Percentiles rank a stretch among this genome's conserved stretches.
Conservation (phyloP, 2,329 filamentous ascomycete species). For the Fusarium subglutinans region DNA sequence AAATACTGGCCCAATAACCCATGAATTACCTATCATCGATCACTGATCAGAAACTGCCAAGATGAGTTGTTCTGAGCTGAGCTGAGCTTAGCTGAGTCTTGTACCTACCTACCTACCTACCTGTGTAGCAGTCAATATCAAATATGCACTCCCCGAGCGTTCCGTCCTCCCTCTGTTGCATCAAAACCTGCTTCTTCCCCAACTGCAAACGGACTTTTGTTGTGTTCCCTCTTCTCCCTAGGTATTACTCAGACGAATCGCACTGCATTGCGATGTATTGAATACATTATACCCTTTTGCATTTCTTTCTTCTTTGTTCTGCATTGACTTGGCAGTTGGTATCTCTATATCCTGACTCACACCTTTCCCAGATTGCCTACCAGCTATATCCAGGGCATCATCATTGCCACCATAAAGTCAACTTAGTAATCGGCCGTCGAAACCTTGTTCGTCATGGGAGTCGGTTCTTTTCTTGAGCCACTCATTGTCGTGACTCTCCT, state of each 20-base stretch:
- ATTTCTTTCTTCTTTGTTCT: neutral
- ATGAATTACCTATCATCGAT: neutral
- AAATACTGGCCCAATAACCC: neutral
- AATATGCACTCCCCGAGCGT: slow-evolving; percentile 10
- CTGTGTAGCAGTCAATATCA: slow-evolving; percentile 4
- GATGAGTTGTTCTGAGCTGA: neutral
- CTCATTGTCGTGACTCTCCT: slow-evolving; percentile 54
- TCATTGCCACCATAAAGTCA: neutral
- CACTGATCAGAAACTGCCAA: neutral
- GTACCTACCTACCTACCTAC: neutral
- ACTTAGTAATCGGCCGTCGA: neutral
- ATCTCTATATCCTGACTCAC: neutral
- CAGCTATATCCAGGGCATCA: neutral
- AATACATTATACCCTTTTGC: neutral
- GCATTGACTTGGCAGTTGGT: neutral
- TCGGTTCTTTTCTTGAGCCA: slow-evolving; percentile 54
- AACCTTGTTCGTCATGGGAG: slow-evolving; percentile 45
- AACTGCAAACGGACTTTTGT: neutral
- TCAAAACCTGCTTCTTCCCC: slow-evolving; percentile 22
- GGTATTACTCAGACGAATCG: neutral
- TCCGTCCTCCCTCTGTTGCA: slow-evolving; percentile 11
- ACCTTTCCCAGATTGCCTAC: neutral
- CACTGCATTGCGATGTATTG: neutral
- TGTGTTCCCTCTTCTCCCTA: neutral
- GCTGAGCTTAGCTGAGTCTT: neutral